Base-by-base conservation (phyloP, 148 eudicot genomes). In the Heliamphora exappendiculata region DNA sequence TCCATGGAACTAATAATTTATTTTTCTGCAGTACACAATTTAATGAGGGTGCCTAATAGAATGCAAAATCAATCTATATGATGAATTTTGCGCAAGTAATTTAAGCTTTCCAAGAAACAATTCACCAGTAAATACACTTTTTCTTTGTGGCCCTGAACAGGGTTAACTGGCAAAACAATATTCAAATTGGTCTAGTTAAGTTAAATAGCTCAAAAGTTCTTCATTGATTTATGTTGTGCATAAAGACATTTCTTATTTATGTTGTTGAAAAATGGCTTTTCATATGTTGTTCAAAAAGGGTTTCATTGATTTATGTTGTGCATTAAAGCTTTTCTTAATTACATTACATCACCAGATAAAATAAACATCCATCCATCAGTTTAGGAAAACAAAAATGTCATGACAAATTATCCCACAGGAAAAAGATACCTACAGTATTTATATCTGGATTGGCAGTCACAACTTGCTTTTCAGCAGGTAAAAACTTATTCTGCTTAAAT, bases 361-460 rank as follows among this genome's bases (percentile, higher is more conserved):
- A n/a, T n/a, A n/a, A n/a, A n/a, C n/a, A n/a, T n/a, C n/a, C n/a
- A 17, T 1, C 50, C 29, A 41, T 13, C 0, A 17, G 8, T 12
- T 39, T 7, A 2, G 41, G 19, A 67, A 67, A 41, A 10, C 70
- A 69, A 69, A n/a, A n/a, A n/a, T 28, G 36, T 14, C 34, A 70
- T 3, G 0, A 16, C 28, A 3, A 70, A 47, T 34, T 20, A 29
- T 44, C 4, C 22, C 50, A 58, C 3, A 70, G 36, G 29, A 51
- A 75, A 24, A 73, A 45, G 81, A 55, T 66, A 83, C 93, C 29
- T 84, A 95, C 98, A 77, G 78, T 83, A 80, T 89, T 95, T 69
- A 95, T 84, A 78, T 95, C 97, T 12, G 98, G 98, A 72, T 87
- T 86, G 45, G 98, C 96, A 53, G 98, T 95, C 79, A 95, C 94